Evolutionary conservation across 345 rosid genomes (phyloP).

Genomic region (Pugionium dolabratum): DNA sequence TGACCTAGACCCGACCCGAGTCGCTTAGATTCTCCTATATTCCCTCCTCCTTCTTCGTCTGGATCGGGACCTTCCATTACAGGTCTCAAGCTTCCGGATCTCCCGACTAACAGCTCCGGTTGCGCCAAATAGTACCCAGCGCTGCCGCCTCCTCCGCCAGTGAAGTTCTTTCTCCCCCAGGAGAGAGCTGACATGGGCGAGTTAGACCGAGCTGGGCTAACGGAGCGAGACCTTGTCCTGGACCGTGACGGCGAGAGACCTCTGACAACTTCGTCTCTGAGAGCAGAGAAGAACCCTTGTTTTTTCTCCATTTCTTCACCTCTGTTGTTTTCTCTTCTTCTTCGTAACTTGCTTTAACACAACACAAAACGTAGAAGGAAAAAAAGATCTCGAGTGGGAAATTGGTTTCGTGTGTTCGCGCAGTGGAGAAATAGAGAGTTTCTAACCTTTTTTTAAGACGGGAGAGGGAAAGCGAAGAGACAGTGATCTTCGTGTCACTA

Average conservation of each 20-base stretch:
- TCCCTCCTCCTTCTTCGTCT: slow-evolving; percentile 53
- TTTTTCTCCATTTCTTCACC: slow-evolving; percentile 67
- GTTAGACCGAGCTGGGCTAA: slow-evolving; percentile 56
- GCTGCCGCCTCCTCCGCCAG: slow-evolving; percentile 26
- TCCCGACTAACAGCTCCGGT: slow-evolving; percentile 56
- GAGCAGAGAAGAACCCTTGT: slow-evolving; percentile 84
- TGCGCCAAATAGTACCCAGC: slow-evolving; percentile 43
- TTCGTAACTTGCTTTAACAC: background rate
- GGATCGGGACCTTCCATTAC: slow-evolving; percentile 97
- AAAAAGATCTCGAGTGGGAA: background rate
- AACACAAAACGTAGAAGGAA: background rate
- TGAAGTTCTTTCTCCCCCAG: slow-evolving; percentile 48
- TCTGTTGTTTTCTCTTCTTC: slow-evolving; percentile 4
- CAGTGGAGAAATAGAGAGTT: slow-evolving; percentile 31
- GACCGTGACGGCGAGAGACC: slow-evolving; percentile 90
- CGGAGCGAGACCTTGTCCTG: slow-evolving; percentile 63
- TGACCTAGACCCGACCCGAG: slow-evolving; percentile 77
- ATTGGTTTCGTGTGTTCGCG: slow-evolving; percentile 6
- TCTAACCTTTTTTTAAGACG: slow-evolving; percentile 18
- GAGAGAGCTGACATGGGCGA: slow-evolving; percentile 57
- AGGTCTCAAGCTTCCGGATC: slow-evolving; percentile 79
- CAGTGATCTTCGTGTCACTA: slow-evolving; percentile 27
- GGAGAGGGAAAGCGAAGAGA: slow-evolving; percentile 33
- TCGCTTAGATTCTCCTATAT: slow-evolving; percentile 51
- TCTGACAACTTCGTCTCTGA: slow-evolving; percentile 76